These are phyloP conservation scores for Claviceps purpurea DNA, from an alignment of 2,329 filamentous ascomycete genomes.

Conservation along the genomic window DNA sequence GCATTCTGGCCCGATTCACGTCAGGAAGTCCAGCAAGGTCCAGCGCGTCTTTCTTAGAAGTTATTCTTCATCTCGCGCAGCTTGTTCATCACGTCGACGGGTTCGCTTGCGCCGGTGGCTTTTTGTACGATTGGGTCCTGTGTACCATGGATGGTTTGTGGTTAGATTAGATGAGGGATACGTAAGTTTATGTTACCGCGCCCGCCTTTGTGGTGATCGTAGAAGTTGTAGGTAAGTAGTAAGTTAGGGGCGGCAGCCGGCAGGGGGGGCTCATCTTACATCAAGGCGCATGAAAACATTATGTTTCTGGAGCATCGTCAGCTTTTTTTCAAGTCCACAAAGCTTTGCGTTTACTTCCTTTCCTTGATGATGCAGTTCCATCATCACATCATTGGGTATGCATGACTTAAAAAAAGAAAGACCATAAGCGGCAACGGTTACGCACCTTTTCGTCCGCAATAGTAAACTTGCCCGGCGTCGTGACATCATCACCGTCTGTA, in stretches of 20 bases:
- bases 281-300: constrained; percentile 93
- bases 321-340: neutral
- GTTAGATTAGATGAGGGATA: neutral
- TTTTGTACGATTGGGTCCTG: constrained; percentile 76
- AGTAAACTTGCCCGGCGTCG: constrained; percentile 78
- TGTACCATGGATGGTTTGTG: neutral
- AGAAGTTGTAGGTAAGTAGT: too few species aligned
- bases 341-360: too few species aligned
- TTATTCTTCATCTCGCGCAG: constrained; percentile 86
- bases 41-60: constrained; percentile 21
- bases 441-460: constrained; percentile 91
- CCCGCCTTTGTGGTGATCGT: too few species aligned
- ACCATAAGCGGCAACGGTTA: neutral
- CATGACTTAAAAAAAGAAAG: neutral
- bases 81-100: constrained; percentile 72
- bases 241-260: too few species aligned
- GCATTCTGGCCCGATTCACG: too few species aligned
- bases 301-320: constrained; percentile 46
- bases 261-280: constrained; percentile 32
- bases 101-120: constrained; percentile 66
- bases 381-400: too few species aligned
- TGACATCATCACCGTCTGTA: constrained; percentile 68
- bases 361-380: too few species aligned
- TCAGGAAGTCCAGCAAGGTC: too few species aligned
- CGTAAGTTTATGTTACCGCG: too few species aligned